Percentiles rank a stretch among this genome's conserved stretches.
Conservation (phyloP, 192 early-diverging fungal genomes). For the Backusella luteola region DNA sequence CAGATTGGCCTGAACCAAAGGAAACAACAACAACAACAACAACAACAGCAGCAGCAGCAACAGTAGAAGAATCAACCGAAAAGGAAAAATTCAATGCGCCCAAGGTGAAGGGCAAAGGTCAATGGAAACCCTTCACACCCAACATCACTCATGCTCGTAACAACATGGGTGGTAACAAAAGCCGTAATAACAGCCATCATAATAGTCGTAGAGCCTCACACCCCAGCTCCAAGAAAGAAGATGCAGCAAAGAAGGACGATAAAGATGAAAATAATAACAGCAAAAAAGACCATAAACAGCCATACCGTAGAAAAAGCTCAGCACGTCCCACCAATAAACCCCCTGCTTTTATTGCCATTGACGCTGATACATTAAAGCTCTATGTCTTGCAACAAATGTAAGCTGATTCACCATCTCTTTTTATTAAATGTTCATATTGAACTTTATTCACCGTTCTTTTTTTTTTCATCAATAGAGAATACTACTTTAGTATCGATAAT, state of each 20-base stretch:
- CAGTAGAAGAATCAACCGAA: constrained; percentile 10
- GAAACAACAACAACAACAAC: constrained; percentile 4
- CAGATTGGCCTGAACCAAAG: constrained; percentile 35
- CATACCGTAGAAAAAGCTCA: constrained; percentile 7
- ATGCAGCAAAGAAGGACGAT: background rate
- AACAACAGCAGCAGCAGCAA: background rate
- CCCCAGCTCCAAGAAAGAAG: background rate
- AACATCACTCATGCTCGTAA: constrained; percentile 28
- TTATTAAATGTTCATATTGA: background rate
- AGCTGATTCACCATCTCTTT: background rate
- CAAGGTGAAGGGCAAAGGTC: constrained; percentile 32
- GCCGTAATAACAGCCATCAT: background rate
- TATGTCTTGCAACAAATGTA: constrained; percentile 62
- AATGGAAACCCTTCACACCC: constrained; percentile 45
- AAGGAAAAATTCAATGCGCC: constrained; percentile 20
- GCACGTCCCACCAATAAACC: constrained; percentile 10
- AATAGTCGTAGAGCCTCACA: background rate
- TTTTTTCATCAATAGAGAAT: constrained; percentile 49
- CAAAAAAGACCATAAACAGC: background rate
- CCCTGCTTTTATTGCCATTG: constrained; percentile 16
- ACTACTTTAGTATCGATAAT: constrained; percentile 97
- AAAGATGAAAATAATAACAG: background rate
- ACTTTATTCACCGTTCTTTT: background rate
- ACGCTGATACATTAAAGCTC: constrained; percentile 46
- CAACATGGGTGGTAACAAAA: background rate